Percentiles rank a stretch among this genome's conserved stretches.
phyloP scores from a whole-genome alignment of 306 rosid genomes.

The Rosa lucieae region DNA sequence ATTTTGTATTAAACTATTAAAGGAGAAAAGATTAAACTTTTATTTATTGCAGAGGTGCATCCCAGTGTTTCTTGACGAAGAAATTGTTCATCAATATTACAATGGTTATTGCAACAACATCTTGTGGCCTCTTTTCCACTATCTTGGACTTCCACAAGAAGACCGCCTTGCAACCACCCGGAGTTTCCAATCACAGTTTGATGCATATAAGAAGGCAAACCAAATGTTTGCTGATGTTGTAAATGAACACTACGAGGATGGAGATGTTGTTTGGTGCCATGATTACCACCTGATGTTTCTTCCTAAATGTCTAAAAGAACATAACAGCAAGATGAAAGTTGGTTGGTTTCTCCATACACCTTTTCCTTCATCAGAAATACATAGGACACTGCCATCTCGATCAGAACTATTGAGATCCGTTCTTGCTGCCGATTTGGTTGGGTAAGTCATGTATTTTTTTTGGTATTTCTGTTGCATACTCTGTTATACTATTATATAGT shows the following conservation, averaged over 20 bases:
- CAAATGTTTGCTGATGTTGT: conserved; percentile 94
- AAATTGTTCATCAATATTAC: conserved; percentile 87
- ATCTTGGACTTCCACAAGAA: conserved; percentile 95
- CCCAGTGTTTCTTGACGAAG: conserved; percentile 93
- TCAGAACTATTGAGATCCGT: conserved; percentile 86
- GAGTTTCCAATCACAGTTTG: conserved; percentile 90
- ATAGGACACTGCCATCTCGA: conserved; percentile 87
- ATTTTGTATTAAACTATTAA: background rate
- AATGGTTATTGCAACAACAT: conserved; percentile 98
- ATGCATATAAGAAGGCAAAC: conserved; percentile 91
- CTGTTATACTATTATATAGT: background rate
- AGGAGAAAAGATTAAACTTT: background rate
- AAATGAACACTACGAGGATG: conserved; percentile 78
- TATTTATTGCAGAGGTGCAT: conserved; percentile 75
- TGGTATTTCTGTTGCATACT: background rate
- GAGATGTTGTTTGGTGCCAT: conserved; percentile 97
- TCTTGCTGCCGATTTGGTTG: conserved; percentile 93
- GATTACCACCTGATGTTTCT: conserved; percentile 98
- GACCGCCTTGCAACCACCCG: conserved; percentile 95
- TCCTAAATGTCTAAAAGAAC: conserved; percentile 82
- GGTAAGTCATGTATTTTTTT: conserved; percentile 53
- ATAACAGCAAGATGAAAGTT: conserved; percentile 78
- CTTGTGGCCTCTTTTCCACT: conserved; percentile 96
- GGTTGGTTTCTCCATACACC: conserved; percentile 99
- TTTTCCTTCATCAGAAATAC: conserved; percentile 99